These are phyloP conservation scores for Candida nitratophila DNA, from an alignment of 805 yeast genomes.

Conservation along the genomic window DNA sequence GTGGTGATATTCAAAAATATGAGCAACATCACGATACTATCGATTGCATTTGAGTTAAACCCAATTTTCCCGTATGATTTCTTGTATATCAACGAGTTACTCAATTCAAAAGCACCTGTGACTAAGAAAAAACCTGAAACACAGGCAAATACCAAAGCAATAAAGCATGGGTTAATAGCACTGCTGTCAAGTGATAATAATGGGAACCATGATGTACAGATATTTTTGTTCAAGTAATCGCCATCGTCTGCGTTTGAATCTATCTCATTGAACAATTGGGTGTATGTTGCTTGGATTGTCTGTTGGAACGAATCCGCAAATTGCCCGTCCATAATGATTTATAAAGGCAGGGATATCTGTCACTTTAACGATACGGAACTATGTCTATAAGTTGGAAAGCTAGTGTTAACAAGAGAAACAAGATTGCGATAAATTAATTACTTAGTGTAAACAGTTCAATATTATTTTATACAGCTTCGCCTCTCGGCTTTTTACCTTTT, in stretches of 20 bases:
- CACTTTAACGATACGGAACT: no score
- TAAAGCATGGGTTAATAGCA: conserved; percentile 25
- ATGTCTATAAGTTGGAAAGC: no score
- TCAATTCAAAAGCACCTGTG: conserved; percentile 16
- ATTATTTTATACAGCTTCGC: no score
- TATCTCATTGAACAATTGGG: neutral
- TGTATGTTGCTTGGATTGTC: neutral
- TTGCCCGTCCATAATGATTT: neutral
- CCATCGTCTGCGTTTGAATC: neutral
- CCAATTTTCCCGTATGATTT: conserved; percentile 1
- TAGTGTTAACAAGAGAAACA: no score
- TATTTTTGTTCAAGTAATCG: neutral
- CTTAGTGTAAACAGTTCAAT: no score
- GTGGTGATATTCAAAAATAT: conserved; percentile 7
- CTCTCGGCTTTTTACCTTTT: no score
- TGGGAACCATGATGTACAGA: conserved; percentile 13
- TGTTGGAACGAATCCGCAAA: neutral
- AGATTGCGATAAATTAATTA: no score
- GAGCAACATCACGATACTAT: conserved; percentile 6
- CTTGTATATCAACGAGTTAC: conserved; percentile 1
- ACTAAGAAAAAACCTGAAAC: conserved; percentile 7
- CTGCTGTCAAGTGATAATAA: conserved; percentile 15
- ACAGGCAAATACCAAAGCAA: conserved; percentile 11
- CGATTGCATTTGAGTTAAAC: conserved; percentile 11
- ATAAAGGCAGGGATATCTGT: no score